A percentile compares a stretch with the other conserved stretches of the same genome.
Evolutionary conservation across 495 filamentous ascomycete genomes (phyloP).

Genomic region (Penicillium salamii): DNA sequence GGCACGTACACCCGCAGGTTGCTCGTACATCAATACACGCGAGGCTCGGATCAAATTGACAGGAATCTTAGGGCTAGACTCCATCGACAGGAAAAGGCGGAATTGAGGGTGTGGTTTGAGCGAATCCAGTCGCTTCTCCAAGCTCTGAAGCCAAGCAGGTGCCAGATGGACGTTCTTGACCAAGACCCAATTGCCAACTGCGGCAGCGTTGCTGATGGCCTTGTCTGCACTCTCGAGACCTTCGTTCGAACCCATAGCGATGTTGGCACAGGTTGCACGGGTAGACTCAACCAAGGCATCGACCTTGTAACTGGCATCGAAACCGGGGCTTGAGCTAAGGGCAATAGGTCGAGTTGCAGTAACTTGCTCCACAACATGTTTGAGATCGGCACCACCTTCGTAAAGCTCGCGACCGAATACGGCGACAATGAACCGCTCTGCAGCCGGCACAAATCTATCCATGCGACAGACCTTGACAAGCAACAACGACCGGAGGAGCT

Average conservation of each 20-base stretch:
- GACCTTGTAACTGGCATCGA: constrained; percentile 98
- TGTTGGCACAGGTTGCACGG: constrained; percentile 82
- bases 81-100: constrained; percentile 96
- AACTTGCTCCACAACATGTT: constrained; percentile 80
- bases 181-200: constrained; percentile 91
- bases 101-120: constrained; percentile 94
- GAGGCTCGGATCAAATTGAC: constrained; percentile 94
- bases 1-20: constrained; percentile 91
- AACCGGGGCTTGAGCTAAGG: constrained; percentile 89
- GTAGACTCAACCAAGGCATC: constrained; percentile 86
- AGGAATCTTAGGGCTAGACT: constrained; percentile 93
- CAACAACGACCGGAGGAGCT: constrained; percentile 78
- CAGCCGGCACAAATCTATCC: constrained; percentile 89
- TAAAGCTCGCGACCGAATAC: constrained; percentile 86
- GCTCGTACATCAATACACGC: constrained; percentile 95
- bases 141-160: constrained; percentile 90
- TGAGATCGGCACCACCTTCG: constrained; percentile 78
- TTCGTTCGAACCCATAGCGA: constrained; percentile 98
- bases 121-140: constrained; percentile 94
- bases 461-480: constrained; percentile 93
- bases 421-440: constrained; percentile 82
- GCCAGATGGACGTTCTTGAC: constrained; percentile 99
- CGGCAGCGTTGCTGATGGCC: constrained; percentile 88
- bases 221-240: constrained; percentile 89
- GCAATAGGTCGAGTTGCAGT: constrained; percentile 82